Percentiles rank a stretch among this genome's conserved stretches.
phyloP scores from a whole-genome alignment of 2,329 filamentous ascomycete species.

The Hyphodiscus sp. region DNA sequence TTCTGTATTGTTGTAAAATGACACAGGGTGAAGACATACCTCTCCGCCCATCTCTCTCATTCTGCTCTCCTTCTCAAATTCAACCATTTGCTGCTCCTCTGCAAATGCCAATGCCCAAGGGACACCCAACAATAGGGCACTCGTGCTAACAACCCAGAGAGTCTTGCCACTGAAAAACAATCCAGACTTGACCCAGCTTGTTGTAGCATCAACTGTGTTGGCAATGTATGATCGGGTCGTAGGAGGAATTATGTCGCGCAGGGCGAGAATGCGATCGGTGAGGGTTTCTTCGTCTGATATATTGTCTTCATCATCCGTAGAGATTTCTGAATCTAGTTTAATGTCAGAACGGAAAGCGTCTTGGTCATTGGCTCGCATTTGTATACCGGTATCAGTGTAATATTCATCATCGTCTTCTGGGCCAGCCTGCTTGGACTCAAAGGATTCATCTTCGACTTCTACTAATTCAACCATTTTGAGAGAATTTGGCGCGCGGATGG shows the following conservation, averaged over 20 bases:
- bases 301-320: constrained; percentile 68
- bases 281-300: constrained; percentile 50
- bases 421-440: constrained; percentile 65
- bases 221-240: constrained; percentile 63
- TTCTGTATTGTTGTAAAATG: not conserved
- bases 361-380: not conserved
- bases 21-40: constrained; percentile 34
- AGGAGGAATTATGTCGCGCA: constrained; percentile 71
- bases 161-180: constrained; percentile 74
- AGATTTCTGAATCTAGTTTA: constrained; percentile 69
- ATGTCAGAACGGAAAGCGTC: constrained; percentile 8
- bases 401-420: constrained; percentile 69
- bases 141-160: constrained; percentile 86
- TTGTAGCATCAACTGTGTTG: constrained; percentile 49
- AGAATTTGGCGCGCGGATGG: not conserved
- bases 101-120: constrained; percentile 89
- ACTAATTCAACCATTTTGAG: constrained; percentile 87
- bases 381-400: constrained; percentile 83
- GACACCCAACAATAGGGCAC: constrained; percentile 81
- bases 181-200: constrained; percentile 51
- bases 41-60: constrained; percentile 91
- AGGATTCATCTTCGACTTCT: constrained; percentile 95
- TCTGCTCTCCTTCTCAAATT: constrained; percentile 96
- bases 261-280: constrained; percentile 62
- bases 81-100: constrained; percentile 93